Evolutionary conservation across 129 eudicot species (phyloP).

Genomic region (Glebionis coronaria): DNA sequence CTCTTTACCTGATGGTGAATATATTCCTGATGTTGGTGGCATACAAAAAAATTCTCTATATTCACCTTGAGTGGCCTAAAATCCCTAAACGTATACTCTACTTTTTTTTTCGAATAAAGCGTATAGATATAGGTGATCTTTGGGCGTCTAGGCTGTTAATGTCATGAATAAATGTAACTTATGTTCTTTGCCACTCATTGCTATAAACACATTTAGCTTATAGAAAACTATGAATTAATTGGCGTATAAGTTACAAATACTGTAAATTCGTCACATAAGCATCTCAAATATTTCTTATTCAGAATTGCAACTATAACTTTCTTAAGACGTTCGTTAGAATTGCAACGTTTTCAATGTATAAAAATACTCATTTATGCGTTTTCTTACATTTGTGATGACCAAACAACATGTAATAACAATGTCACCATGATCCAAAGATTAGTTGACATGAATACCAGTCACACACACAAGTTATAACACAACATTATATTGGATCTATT

Average conservation of each 20-base stretch:
- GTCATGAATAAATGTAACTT: constrained; percentile 9
- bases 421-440: neutral
- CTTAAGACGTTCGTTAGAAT: neutral
- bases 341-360: neutral
- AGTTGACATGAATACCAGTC: constrained; percentile 2
- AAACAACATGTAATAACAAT: neutral
- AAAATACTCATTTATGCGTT: neutral
- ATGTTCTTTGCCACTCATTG: constrained; percentile 1
- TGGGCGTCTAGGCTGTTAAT: neutral
- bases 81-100: no score
- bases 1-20: no score
- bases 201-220: constrained; percentile 3
- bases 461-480: constrained; percentile 8
- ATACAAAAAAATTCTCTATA: neutral
- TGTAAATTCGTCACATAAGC: neutral
- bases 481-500: constrained; percentile 14
- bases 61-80: neutral
- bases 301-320: neutral
- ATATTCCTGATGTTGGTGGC: no score
- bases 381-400: neutral
- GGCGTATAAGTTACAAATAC: neutral
- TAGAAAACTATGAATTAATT: neutral
- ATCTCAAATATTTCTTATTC: neutral
- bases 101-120: no score
- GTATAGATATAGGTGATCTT: neutral